Conservation (phyloP, 257 asterid species). For the Nicotiana noctiflora region DNA sequence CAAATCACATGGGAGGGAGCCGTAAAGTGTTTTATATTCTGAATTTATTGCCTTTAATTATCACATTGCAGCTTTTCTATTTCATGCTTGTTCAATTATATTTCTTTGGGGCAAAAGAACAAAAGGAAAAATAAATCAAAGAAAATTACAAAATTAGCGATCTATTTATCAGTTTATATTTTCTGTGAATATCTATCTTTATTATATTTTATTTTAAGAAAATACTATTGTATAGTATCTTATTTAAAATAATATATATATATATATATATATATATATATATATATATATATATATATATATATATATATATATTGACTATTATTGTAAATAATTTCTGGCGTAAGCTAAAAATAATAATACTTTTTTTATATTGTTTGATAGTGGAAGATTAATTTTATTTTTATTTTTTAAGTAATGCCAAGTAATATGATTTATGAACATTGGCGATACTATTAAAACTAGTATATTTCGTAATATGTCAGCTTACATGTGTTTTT, state of each 20-base stretch:
- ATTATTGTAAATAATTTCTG: no score
- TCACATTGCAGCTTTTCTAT: constrained; percentile 32
- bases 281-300: no score
- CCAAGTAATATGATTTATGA: no score
- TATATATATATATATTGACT: no score
- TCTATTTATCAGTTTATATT: neutral
- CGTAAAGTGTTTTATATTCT: constrained; percentile 30
- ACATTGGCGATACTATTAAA: no score
- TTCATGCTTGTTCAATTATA: neutral
- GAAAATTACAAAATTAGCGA: neutral
- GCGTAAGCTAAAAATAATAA: no score
- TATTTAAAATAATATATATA: no score
- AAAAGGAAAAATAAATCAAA: neutral
- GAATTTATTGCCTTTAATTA: constrained; percentile 33
- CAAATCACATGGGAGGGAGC: constrained; percentile 48
- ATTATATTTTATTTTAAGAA: no score
- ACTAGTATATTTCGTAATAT: neutral
- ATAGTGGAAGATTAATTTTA: neutral
- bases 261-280: no score
- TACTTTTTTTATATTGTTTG: neutral
- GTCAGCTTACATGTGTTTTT: neutral
- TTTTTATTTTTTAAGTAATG: no score
- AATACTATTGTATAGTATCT: no score
- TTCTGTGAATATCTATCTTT: neutral
- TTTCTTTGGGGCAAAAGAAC: neutral